A percentile compares a stretch with the other conserved stretches of the same genome.
Conservation (phyloP, 192 early-diverging fungal species). For the Coemansia sp. region DNA sequence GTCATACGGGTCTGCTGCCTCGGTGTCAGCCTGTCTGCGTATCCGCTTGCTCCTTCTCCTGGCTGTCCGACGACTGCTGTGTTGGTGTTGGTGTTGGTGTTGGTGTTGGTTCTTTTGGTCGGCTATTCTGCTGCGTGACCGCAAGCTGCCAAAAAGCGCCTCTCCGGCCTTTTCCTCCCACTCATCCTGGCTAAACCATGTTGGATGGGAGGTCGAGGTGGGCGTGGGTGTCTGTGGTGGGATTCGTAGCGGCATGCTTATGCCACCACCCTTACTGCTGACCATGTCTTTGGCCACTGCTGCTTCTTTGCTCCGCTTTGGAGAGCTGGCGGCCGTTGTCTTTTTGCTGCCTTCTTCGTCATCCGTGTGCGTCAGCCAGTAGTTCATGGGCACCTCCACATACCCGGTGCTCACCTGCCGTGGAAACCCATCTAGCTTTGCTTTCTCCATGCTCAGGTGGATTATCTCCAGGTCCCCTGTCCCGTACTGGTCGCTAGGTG, state of each 20-base stretch:
- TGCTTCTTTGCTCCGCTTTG: not conserved
- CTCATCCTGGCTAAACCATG: slow-evolving; percentile 33
- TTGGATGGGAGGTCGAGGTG: not conserved
- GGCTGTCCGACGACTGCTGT: not conserved
- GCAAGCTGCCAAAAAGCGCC: slow-evolving; percentile 43
- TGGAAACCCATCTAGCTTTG: slow-evolving; percentile 2
- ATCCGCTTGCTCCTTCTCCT: not conserved
- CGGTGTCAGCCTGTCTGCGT: not conserved
- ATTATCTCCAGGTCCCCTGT: slow-evolving; percentile 16
- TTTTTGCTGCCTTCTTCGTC: slow-evolving; percentile 13
- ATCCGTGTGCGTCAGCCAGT: slow-evolving; percentile 30
- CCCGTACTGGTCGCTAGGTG: slow-evolving; percentile 3
- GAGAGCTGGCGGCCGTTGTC: not conserved
- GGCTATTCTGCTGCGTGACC: not conserved
- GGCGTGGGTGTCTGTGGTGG: slow-evolving; percentile 10
- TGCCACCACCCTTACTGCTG: not conserved
- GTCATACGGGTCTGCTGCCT: slow-evolving; percentile 1
- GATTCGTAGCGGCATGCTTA: slow-evolving; percentile 19
- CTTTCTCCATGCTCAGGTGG: slow-evolving; percentile 33
- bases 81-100: not conserved
- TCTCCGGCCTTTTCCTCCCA: slow-evolving; percentile 26
- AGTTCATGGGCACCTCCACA: slow-evolving; percentile 34
- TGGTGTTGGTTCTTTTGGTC: not conserved
- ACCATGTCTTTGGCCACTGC: not conserved
- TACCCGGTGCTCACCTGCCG: not conserved